Evolutionary conservation across 1,284 basidiomycete species (phyloP).

Genomic region (Dichomitus squalens): DNA sequence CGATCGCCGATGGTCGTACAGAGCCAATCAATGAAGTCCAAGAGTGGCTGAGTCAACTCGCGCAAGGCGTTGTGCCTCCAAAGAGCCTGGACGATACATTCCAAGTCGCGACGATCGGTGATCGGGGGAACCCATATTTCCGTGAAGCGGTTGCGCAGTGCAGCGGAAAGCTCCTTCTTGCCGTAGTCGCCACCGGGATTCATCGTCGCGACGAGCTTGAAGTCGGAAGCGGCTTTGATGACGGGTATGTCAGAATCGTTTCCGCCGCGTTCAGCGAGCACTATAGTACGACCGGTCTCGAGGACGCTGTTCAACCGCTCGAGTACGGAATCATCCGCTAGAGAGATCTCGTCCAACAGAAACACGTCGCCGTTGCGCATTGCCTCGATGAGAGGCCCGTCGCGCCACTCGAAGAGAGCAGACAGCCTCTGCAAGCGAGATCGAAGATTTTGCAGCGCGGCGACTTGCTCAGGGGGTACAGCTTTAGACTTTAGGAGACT

Average conservation of each 20-base stretch:
- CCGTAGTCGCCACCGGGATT: conserved; percentile 99
- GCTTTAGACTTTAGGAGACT: conserved; percentile 37
- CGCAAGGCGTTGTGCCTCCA: conserved; percentile 69
- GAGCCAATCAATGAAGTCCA: conserved; percentile 88
- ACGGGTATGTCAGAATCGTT: conserved; percentile 69
- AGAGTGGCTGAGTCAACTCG: conserved; percentile 63
- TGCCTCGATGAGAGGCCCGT: conserved; percentile 92
- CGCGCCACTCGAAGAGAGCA: conserved; percentile 96
- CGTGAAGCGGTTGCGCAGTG: conserved; percentile 96
- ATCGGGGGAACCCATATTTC: conserved; percentile 98
- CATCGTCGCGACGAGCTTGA: conserved; percentile 98
- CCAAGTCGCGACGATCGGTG: conserved; percentile 74
- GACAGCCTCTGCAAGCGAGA: conserved; percentile 49
- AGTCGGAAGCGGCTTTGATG: conserved; percentile 66
- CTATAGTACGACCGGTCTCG: conserved; percentile 87
- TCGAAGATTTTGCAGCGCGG: conserved; percentile 44
- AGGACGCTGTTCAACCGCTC: conserved; percentile 97
- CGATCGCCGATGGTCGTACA: conserved; percentile 64
- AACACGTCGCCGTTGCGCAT: conserved; percentile 90
- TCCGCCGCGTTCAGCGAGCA: conserved; percentile 93
- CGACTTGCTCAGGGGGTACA: conserved; percentile 34
- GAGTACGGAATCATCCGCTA: conserved; percentile 98
- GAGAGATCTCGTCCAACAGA: conserved; percentile 95
- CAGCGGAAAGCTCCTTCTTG: conserved; percentile 98
- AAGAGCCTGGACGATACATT: conserved; percentile 76